phyloP scores from a whole-genome alignment of 2,329 filamentous ascomycete species.

The Zymoseptoria pseudotritici region DNA sequence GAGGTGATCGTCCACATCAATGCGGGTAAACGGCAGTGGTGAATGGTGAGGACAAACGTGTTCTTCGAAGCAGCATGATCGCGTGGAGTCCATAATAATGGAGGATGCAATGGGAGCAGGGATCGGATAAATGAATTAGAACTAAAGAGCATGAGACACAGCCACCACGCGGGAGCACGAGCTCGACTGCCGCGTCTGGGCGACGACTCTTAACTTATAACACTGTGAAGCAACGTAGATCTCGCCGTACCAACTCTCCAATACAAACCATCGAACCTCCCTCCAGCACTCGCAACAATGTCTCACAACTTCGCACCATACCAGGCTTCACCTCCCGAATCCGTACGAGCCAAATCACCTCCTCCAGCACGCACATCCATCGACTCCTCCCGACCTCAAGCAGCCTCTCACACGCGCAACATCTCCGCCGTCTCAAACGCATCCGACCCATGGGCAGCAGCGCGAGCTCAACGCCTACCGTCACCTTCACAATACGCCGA shows the following conservation, averaged over 20 bases:
- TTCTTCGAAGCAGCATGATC: neutral
- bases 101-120: too few relatives aligned
- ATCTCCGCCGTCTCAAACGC: conserved; percentile 24
- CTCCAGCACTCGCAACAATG: conserved; percentile 10
- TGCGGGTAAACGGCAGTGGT: neutral
- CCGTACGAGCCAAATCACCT: conserved; percentile 71
- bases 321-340: conserved; percentile 84
- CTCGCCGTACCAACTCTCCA: neutral
- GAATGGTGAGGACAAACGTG: neutral
- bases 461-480: conserved; percentile 35
- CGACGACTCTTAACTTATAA: neutral
- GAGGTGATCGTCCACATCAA: neutral
- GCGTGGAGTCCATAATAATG: too few relatives aligned
- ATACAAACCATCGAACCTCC: neutral
- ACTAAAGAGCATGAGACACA: too few relatives aligned
- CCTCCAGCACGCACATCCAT: conserved; percentile 53
- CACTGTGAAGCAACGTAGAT: neutral
- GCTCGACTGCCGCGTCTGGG: too few relatives aligned
- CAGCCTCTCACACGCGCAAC: conserved; percentile 19
- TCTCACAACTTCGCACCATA: conserved; percentile 94
- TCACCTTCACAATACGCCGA: conserved; percentile 28
- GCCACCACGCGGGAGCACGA: too few relatives aligned
- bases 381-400: conserved; percentile 38
- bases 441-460: conserved; percentile 35
- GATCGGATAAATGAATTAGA: too few relatives aligned